Evolutionary conservation across 352 stramenopile species (phyloP).

Genomic region (Globisporangium cystogenes): DNA sequence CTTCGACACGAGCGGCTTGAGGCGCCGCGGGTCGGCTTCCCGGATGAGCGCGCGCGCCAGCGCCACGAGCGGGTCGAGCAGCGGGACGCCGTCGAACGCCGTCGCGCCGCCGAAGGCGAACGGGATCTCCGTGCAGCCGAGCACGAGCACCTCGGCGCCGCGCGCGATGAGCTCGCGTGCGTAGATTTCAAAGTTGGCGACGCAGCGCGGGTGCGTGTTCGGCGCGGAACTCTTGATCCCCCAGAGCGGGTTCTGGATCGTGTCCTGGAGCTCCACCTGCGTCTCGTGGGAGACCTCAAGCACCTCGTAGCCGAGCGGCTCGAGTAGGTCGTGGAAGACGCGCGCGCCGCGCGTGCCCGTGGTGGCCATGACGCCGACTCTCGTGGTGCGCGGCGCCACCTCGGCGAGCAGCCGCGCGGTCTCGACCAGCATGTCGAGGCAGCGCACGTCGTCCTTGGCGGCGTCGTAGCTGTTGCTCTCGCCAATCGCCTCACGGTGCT

Average conservation of each 20-base stretch:
- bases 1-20: conserved; percentile 23
- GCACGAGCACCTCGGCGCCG: conserved; percentile 33
- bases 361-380: conserved; percentile 39
- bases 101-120: conserved; percentile 28
- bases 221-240: conserved; percentile 50
- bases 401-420: conserved; percentile 26
- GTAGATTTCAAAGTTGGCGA: conserved; percentile 37
- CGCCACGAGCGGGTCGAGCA: conserved; percentile 40
- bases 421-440: conserved; percentile 42
- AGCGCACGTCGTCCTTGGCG: conserved; percentile 14
- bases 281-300: conserved; percentile 25
- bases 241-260: conserved; percentile 42
- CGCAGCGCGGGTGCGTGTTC: conserved; percentile 22
- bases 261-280: conserved; percentile 41
- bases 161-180: conserved; percentile 22
- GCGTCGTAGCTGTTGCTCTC: background rate
- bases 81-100: conserved; percentile 24
- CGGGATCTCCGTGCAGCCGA: conserved; percentile 52
- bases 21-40: conserved; percentile 31
- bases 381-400: conserved; percentile 16
- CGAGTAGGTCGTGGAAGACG: conserved; percentile 37
- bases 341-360: conserved; percentile 28
- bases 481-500: background rate
- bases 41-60: conserved; percentile 42
- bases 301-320: conserved; percentile 31